Conservation (phyloP, 2,329 filamentous ascomycete genomes). For the Microascus cirrosus region DNA sequence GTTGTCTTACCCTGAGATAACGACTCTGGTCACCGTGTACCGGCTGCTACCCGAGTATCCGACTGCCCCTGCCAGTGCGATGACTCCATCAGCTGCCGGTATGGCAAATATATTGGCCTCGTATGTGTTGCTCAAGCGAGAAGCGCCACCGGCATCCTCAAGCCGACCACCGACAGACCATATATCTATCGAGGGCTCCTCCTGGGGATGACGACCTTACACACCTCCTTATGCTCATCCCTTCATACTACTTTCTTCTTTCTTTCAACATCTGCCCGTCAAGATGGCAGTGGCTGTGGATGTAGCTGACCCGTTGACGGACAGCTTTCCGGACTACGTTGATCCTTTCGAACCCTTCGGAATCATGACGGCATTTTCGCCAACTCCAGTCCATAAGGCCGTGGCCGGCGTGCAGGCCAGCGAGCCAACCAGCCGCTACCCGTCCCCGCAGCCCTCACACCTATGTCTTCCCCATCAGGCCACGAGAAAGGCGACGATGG, state of each 20-base stretch:
- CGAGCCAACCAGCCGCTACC: conserved; percentile 43
- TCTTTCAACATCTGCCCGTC: neutral
- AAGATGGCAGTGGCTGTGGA: conserved; percentile 13
- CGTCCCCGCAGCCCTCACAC: conserved; percentile 83
- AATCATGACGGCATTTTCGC: conserved; percentile 6
- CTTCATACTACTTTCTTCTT: neutral
- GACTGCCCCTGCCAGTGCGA: neutral
- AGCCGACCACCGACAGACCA: neutral
- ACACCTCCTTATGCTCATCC: neutral
- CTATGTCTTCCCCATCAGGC: conserved; percentile 63
- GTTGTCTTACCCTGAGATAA: conserved; percentile 1
- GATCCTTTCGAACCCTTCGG: conserved; percentile 20
- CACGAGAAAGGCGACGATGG: conserved; percentile 78
- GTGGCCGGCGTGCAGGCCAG: conserved; percentile 27
- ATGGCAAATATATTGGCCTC: neutral
- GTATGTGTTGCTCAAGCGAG: neutral
- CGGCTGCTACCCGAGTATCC: neutral
- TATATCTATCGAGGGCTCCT: neutral
- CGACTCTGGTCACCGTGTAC: neutral
- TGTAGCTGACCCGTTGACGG: conserved; percentile 26
- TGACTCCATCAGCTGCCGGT: neutral
- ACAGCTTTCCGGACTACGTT: conserved; percentile 33
- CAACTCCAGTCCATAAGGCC: conserved; percentile 17
- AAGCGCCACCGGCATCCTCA: neutral
- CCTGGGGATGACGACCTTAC: neutral